These are phyloP conservation scores for Yamadazyma buinensis DNA, from an alignment of 1,139 yeast species.

Conservation along the genomic window DNA sequence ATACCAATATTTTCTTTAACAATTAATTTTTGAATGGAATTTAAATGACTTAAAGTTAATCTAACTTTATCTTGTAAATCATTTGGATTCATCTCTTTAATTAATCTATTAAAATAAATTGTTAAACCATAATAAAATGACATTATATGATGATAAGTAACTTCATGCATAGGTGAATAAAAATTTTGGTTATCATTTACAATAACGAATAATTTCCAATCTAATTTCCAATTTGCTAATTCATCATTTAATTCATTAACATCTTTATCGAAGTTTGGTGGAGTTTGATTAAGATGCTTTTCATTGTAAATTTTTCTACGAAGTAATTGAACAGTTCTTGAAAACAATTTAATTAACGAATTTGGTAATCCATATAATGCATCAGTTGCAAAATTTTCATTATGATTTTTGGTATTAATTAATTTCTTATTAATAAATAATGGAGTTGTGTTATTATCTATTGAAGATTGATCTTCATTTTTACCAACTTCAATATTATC, in stretches of 20 bases:
- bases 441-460: slow-evolving; percentile 27
- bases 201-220: slow-evolving; percentile 46
- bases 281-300: slow-evolving; percentile 14
- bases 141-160: slow-evolving; percentile 77
- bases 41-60: slow-evolving; percentile 61
- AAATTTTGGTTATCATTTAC: slow-evolving; percentile 26
- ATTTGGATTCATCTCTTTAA: slow-evolving; percentile 50
- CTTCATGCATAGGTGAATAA: slow-evolving; percentile 59
- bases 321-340: slow-evolving; percentile 63
- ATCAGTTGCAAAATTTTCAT: slow-evolving; percentile 68
- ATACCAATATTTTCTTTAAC: slow-evolving; percentile 54
- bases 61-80: slow-evolving; percentile 58
- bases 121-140: slow-evolving; percentile 74
- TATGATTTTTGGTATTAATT: slow-evolving; percentile 41
- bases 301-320: slow-evolving; percentile 57
- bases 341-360: slow-evolving; percentile 67
- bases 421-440: slow-evolving; percentile 42
- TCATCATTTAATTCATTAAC: slow-evolving; percentile 49
- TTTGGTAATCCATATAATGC: slow-evolving; percentile 84
- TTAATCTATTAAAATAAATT: slow-evolving; percentile 71
- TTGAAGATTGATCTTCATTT: slow-evolving; percentile 2
- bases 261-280: slow-evolving; percentile 41
- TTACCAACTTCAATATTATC: too few relatives aligned
- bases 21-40: slow-evolving; percentile 56
- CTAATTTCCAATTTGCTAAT: slow-evolving; percentile 62